Evolutionary conservation across 805 yeast genomes (phyloP), one percentile per base, ranked within the genome.

Genomic region (Barnettozyma wickerhamii): DNA sequence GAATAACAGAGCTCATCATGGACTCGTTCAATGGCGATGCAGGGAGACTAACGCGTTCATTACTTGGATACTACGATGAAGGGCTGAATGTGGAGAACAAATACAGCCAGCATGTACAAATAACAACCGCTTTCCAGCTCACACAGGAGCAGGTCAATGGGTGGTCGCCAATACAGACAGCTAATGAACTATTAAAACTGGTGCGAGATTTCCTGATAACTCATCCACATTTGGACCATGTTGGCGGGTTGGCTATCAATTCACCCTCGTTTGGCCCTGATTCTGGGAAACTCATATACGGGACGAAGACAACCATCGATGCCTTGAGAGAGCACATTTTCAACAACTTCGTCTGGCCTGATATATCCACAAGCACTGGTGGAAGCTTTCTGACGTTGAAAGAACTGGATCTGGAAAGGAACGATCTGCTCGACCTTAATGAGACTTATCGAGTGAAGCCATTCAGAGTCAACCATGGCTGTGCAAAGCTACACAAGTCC

Each of bases 171-270:
- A 57, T 62, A 37, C 50, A 57, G 37, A 38, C 56, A 18, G 55
- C 74, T 4, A 49, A 51, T 34, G 37, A 47, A 23, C 30, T 79
- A 5, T 58, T 69, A 23, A 59, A 62, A 5, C 47, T 59, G 6
- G 55, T 80, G 3, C 55, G 63, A 7, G 64, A 64, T 24, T 77
- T 72, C 47, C 64, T 81, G 35, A 72, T 89, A 20, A 77, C 96
- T 1, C 97, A 89, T 60, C 77, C 91, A 0, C 97, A 89, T 60
- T 56, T 89, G 38, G 97, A 89, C 59, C 97, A 89, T 58, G 68
- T 87, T 12, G 57, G 74, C 9, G 85, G 83, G 0, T 55, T 89
- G 35, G 76, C 81, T 0, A 62, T 89, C 38, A 88, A 88, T 55
- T 76, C 90, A 3, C 86, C 95, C 0, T 68, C 72, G 13, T 69